Evolutionary conservation across 1,284 basidiomycete genomes (phyloP).

Genomic region (Peniophora sp.): DNA sequence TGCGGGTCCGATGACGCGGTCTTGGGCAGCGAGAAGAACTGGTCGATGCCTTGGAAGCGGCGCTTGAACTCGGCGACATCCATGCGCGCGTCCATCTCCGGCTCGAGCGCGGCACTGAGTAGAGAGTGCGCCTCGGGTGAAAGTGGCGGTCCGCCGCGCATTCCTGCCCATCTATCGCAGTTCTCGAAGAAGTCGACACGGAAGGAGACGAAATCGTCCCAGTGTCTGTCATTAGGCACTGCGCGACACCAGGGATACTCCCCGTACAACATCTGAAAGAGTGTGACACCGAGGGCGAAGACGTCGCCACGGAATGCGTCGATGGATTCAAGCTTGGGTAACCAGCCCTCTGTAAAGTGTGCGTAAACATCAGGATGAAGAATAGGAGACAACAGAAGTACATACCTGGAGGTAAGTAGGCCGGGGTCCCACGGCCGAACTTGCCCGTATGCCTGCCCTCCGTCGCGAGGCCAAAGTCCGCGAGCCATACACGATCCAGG

Average conservation of each 20-base stretch:
- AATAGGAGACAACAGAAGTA: conserved; percentile 10
- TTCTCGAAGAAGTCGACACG: no score
- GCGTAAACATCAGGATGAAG: conserved; percentile 8
- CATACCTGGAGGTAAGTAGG: conserved; percentile 93
- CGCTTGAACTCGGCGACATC: conserved; percentile 10
- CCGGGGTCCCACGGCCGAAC: conserved; percentile 93
- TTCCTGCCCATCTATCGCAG: no score
- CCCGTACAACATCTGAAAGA: conserved; percentile 92
- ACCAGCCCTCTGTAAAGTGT: conserved; percentile 74
- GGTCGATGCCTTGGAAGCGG: conserved; percentile 3
- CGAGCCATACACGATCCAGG: conserved; percentile 81
- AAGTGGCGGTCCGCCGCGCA: no score
- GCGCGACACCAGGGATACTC: conserved; percentile 98
- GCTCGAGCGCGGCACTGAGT: no score
- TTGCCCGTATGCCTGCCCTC: conserved; percentile 83
- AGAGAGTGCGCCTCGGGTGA: no score
- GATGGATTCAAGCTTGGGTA: conserved; percentile 64
- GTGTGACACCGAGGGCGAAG: conserved; percentile 95
- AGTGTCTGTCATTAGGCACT: conserved; percentile 30
- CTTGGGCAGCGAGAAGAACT: conserved; percentile 41
- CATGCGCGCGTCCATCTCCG: no score
- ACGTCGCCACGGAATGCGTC: conserved; percentile 89
- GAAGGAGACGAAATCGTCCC: no score
- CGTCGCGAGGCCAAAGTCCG: conserved; percentile 96
- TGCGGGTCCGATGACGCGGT: conserved; percentile 28